Evolutionary conservation across 1,139 yeast genomes (phyloP).

Genomic region (Lizanozyma gosingica): DNA sequence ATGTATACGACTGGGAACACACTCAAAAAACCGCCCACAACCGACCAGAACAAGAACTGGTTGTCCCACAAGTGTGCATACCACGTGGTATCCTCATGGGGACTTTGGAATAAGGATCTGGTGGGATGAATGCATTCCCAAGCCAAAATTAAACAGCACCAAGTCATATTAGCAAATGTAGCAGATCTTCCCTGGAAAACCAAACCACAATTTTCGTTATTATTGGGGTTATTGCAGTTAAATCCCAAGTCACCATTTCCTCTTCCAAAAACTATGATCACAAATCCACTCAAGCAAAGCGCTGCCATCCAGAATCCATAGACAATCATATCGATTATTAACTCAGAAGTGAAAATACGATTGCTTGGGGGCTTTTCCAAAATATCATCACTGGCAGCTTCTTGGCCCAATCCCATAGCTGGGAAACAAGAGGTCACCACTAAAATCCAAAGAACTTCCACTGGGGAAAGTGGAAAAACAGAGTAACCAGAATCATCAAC

Average conservation of each 20-base stretch:
- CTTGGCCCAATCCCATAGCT: constrained; percentile 33
- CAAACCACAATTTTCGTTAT: constrained; percentile 40
- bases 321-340: constrained; percentile 22
- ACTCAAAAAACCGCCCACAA: constrained; percentile 58
- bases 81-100: constrained; percentile 55
- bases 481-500: constrained; percentile 22
- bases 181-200: constrained; percentile 79
- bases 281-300: constrained; percentile 22
- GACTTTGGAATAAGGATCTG: constrained; percentile 67
- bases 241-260: constrained; percentile 25
- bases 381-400: constrained; percentile 22
- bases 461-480: constrained; percentile 29
- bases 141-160: constrained; percentile 81
- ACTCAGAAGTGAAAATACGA: constrained; percentile 24
- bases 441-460: constrained; percentile 29
- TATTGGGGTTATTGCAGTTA: constrained; percentile 35
- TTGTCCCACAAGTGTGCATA: constrained; percentile 66
- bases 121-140: constrained; percentile 85
- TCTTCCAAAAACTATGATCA: constrained; percentile 20
- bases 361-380: constrained; percentile 23
- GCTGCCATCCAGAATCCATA: constrained; percentile 31
- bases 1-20: constrained; percentile 82
- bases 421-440: constrained; percentile 32
- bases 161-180: constrained; percentile 79
- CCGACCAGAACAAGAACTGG: constrained; percentile 78